phyloP scores from a whole-genome alignment of 2,329 filamentous ascomycete species.

The Exophiala calicioides region DNA sequence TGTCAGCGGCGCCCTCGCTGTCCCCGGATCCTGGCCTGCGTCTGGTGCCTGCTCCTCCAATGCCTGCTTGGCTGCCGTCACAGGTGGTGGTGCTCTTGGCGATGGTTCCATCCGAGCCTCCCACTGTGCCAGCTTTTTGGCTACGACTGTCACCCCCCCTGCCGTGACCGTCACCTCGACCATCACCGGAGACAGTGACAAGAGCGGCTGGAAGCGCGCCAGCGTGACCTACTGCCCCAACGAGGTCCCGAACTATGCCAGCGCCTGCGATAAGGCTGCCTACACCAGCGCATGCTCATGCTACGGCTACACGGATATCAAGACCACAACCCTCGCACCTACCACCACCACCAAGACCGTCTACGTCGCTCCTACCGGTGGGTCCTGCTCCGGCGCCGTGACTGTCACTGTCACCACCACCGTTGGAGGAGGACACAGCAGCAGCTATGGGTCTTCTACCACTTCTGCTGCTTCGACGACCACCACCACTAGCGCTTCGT shows the following conservation, averaged over 20 bases:
- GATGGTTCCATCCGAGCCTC: constrained; percentile 23
- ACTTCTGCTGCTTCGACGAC: neutral
- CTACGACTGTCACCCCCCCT: constrained; percentile 22
- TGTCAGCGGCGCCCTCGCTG: constrained; percentile 27
- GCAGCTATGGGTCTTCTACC: neutral
- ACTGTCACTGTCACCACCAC: constrained; percentile 2
- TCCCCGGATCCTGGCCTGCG: constrained; percentile 16
- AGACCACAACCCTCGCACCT: constrained; percentile 28
- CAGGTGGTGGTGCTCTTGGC: constrained; percentile 29
- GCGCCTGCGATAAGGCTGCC: constrained; percentile 26
- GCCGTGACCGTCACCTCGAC: constrained; percentile 23
- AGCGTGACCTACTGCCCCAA: constrained; percentile 31
- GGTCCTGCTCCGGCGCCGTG: neutral
- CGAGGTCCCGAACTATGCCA: constrained; percentile 32
- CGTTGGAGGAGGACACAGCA: too few relatives aligned
- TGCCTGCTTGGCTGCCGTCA: constrained; percentile 30
- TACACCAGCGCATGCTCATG: constrained; percentile 29
- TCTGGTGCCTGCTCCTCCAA: constrained; percentile 14
- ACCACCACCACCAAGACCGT: constrained; percentile 32
- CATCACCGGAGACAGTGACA: constrained; percentile 13
- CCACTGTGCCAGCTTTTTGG: constrained; percentile 30
- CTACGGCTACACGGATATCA: constrained; percentile 27
- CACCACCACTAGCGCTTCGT: constrained; percentile 6
- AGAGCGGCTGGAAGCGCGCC: constrained; percentile 23
- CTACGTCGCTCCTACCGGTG: constrained; percentile 25